Base-by-base conservation (phyloP, 129 eudicot species). In the Flaveria sonorensis region DNA sequence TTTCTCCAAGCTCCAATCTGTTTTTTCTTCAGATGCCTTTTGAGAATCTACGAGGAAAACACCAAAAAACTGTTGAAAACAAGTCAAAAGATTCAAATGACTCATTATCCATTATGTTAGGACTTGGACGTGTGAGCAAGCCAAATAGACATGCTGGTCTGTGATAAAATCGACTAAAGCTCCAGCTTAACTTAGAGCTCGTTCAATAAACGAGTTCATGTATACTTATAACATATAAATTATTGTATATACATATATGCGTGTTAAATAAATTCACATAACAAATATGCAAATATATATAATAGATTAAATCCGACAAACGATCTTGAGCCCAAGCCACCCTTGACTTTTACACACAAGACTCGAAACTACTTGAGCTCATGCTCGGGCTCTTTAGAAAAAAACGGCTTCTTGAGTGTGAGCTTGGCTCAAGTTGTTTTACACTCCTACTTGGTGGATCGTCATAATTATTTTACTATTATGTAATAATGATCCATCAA, bases 1-100 rank as follows among this genome's bases (percentile, higher is more conserved):
- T 15, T 26, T 61, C 68, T 28, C 68, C 42, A 61, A 26, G 39
- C 20, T 61, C 40, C 19, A 1, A 61, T 12, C 68, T 24, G 42
- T 61, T 26, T 61, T 87, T 45, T 57, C 88, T 56, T 40, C 53
- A 30, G 78, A 47, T 39, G 55, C 70, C 70, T 71, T 85, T 66
- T 52, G 61, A 78, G 83, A 47, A 90, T 77, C 92, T 73, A 82
- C 59, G 28, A 36, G 62, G 74, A 55, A 71, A 63, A 69, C 32
- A 59, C 15, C 15, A 55, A 18, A 53, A 50, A 52, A 16, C 19
- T 42, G 48, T 18, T 1, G 69, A 14, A 60, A 68, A 39, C 3
- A 19, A 1, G 53, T 12, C 43, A 42, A 63, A 13, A 67, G 4
- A 21, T 60, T 10, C 71, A 43, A 26, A 63, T 63, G 21, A 32